Evolutionary conservation across 805 yeast genomes (phyloP).

Genomic region (Metschnikowia reukaufii): DNA sequence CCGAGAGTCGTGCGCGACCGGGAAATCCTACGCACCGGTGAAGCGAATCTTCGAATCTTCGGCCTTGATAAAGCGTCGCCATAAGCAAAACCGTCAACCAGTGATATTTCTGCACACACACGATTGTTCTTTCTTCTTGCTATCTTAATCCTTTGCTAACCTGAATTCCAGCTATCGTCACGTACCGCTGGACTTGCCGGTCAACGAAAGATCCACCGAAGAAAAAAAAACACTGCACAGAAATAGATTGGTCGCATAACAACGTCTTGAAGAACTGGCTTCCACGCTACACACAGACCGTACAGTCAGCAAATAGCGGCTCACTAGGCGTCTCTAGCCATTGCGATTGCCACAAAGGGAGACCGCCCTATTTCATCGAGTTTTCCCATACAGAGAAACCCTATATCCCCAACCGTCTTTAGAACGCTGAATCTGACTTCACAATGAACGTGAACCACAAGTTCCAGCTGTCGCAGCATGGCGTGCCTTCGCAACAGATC

Average conservation of each 20-base stretch:
- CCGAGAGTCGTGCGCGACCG: constrained; percentile 10
- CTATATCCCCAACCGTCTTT: too few species aligned
- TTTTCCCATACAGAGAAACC: too few species aligned
- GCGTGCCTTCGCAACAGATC: constrained; percentile 43
- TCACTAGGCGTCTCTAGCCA: not conserved
- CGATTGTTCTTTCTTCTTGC: not conserved
- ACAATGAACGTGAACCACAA: constrained; percentile 25
- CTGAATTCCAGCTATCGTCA: not conserved
- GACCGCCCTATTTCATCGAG: not conserved
- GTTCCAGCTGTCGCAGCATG: constrained; percentile 26
- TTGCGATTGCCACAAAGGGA: not conserved
- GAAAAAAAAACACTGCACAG: constrained; percentile 2
- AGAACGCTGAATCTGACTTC: not conserved
- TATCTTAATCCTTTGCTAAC: not conserved
- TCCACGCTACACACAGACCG: not conserved
- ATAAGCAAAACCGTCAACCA: not conserved
- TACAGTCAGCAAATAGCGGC: not conserved
- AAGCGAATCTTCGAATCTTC: constrained; percentile 1
- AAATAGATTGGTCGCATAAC: constrained; percentile 3
- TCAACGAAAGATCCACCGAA: not conserved
- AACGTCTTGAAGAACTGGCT: not conserved
- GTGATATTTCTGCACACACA: not conserved
- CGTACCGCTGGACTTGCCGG: constrained; percentile 1
- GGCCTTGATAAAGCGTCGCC: not conserved
- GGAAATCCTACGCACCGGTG: constrained; percentile 9